Evolutionary conservation across 2,329 filamentous ascomycete genomes (phyloP).

Genomic region (Aspergillus luchuensis): DNA sequence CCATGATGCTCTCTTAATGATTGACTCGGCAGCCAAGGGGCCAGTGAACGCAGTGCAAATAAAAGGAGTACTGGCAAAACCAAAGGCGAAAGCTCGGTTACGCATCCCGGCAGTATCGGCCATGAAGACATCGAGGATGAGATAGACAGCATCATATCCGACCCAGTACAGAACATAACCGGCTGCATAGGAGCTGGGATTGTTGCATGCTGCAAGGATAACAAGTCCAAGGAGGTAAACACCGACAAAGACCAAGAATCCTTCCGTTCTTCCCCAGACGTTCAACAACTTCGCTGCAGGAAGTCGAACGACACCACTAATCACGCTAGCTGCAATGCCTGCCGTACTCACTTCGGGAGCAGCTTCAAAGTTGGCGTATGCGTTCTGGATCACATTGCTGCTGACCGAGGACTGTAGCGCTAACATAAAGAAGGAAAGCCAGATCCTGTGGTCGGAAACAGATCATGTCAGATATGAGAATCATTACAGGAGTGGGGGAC

Average conservation of each 20-base stretch:
- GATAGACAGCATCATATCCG: slow-evolving; percentile 58
- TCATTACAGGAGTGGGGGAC: slow-evolving; percentile 17
- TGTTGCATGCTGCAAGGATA: slow-evolving; percentile 63
- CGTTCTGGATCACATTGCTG: slow-evolving; percentile 49
- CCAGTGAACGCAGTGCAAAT: slow-evolving; percentile 62
- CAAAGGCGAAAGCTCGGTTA: slow-evolving; percentile 63
- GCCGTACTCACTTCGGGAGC: slow-evolving; percentile 56
- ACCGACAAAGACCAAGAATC: slow-evolving; percentile 54
- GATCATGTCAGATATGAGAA: not conserved
- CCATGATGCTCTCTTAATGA: slow-evolving; percentile 54
- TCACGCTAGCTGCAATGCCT: slow-evolving; percentile 56
- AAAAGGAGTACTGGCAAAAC: slow-evolving; percentile 62
- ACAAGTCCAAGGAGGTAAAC: slow-evolving; percentile 55
- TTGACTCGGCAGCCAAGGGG: slow-evolving; percentile 55
- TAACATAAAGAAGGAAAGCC: slow-evolving; percentile 50
- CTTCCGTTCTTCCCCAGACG: slow-evolving; percentile 64
- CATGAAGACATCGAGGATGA: slow-evolving; percentile 61
- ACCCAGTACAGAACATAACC: slow-evolving; percentile 65
- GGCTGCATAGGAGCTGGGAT: slow-evolving; percentile 64
- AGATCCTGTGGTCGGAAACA: slow-evolving; percentile 39
- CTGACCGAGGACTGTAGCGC: slow-evolving; percentile 47
- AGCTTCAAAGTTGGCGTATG: slow-evolving; percentile 54
- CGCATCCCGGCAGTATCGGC: slow-evolving; percentile 64
- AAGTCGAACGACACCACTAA: slow-evolving; percentile 62
- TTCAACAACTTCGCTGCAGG: slow-evolving; percentile 65